These are phyloP conservation scores for Teratosphaeriaceae sp. DNA, from an alignment of 2,329 filamentous ascomycete genomes.

Conservation along the genomic window DNA sequence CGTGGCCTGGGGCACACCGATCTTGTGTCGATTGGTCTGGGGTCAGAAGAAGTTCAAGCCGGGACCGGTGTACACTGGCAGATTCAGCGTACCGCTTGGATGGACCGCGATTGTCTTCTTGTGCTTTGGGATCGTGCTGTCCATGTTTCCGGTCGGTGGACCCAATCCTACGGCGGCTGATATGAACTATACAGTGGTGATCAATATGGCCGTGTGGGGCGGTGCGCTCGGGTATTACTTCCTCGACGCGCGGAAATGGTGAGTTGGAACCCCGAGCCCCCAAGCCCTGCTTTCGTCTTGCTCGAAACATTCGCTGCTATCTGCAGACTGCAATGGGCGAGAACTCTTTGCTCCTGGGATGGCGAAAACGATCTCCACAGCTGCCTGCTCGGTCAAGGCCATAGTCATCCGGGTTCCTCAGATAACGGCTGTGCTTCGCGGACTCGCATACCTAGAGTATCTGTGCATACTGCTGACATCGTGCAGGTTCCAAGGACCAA, in stretches of 20 bases:
- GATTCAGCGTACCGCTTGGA: slow-evolving; percentile 47
- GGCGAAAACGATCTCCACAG: no score
- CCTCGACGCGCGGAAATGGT: slow-evolving; percentile 51
- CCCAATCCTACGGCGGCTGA: slow-evolving; percentile 44
- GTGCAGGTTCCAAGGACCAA: slow-evolving; percentile 48
- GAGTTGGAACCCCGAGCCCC: no score
- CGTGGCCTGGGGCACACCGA: slow-evolving; percentile 53
- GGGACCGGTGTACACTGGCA: slow-evolving; percentile 47
- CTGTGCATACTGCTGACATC: slow-evolving; percentile 1
- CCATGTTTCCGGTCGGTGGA: slow-evolving; percentile 53
- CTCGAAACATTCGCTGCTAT: no score
- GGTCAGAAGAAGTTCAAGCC: slow-evolving; percentile 51
- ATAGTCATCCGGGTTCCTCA: no score
- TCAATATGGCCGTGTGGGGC: slow-evolving; percentile 54
- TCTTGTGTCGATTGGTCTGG: slow-evolving; percentile 53
- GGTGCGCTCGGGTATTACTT: slow-evolving; percentile 51
- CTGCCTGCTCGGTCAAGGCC: no score
- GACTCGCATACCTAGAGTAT: no score
- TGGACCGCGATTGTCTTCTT: slow-evolving; percentile 50
- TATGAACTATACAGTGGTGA: slow-evolving; percentile 59
- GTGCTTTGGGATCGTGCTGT: slow-evolving; percentile 48
- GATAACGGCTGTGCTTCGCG: no score
- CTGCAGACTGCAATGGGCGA: no score
- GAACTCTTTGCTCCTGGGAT: no score
- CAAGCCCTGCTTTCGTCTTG: no score